Base-by-base conservation (phyloP, 169 alveolate species). In the Hammondia hammondi region DNA sequence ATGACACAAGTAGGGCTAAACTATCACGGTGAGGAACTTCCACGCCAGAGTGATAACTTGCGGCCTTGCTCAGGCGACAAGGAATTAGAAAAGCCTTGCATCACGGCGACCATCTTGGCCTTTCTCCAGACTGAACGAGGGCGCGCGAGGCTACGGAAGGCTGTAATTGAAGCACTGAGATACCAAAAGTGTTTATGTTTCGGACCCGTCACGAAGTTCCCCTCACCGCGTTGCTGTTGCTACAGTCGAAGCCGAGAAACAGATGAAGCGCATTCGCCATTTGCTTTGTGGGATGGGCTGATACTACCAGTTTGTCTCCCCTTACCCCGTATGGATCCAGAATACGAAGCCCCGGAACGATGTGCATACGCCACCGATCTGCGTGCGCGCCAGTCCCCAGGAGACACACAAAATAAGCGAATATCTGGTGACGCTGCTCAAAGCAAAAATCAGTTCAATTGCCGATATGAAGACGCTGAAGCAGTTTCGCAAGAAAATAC, bases 201-300 rank as follows among this genome's bases (percentile, higher is more conserved):
- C 35, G 85, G 3, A 4, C 48, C 85, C 32, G 85, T 32, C 52
- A 12, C 85, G 21, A 37, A 4, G 27, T 37, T 46, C 21, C 52
- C 85, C 46, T 73, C 85, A 5, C 43, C 32, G 85, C 29, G 52
- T 32, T 17, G 85, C 85, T 17, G 29, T 24, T 52, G 52, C 52
- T 71, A 71, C 85, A n/a, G 3, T 35, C 70, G 56, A 17, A 32
- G 43, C 21, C 19, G 24, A 82, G 32, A 43, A 27, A 35, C 10
- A 43, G 37, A 43, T n/a, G 14, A 2, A 0, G 85, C 85, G 17
- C 43, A 12, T 32, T 73, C 4, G 7, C 85, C 85, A 46, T 73
- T 73, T 73, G 85, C 85, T 32, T 37, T 73, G 52, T 73, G 85
- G 85, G 85, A 73, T 12, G 85, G 85, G 7, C 52, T 37, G 24